A percentile compares a stretch with the other conserved stretches of the same genome.
These are phyloP conservation scores for Ehretia macrophylla DNA, from an alignment of 257 asterid species.

Conservation along the genomic window DNA sequence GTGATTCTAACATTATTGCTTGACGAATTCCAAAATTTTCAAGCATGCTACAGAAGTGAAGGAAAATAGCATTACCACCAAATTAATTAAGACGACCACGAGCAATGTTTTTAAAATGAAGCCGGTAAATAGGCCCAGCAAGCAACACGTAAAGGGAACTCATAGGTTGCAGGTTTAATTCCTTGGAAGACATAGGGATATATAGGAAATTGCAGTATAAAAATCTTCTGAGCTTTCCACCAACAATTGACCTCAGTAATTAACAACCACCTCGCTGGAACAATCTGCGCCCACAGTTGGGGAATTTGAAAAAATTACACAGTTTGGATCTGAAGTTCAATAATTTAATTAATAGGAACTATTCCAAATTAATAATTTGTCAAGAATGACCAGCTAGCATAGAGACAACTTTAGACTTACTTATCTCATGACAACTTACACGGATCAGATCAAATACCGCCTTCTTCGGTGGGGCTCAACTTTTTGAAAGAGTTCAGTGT, in stretches of 20 bases:
- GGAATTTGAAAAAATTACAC: slow-evolving; percentile 54
- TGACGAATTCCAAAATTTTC: too few relatives aligned
- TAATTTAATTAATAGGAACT: slow-evolving; percentile 50
- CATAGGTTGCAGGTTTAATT: too few relatives aligned
- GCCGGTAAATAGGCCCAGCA: too few relatives aligned
- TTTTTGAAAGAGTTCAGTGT: slow-evolving; percentile 58
- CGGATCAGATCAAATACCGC: slow-evolving; percentile 62
- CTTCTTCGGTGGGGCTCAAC: slow-evolving; percentile 42
- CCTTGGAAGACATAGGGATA: too few relatives aligned
- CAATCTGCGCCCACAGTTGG: slow-evolving; percentile 72
- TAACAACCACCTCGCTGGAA: slow-evolving; percentile 58
- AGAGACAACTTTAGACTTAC: slow-evolving; percentile 64
- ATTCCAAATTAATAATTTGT: slow-evolving; percentile 56
- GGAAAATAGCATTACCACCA: too few relatives aligned
- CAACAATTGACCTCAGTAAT: slow-evolving; percentile 61
- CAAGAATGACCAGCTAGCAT: slow-evolving; percentile 54
- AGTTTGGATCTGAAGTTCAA: slow-evolving; percentile 61
- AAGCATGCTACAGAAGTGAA: too few relatives aligned
- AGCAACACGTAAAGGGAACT: too few relatives aligned
- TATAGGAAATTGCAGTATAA: slow-evolving; percentile 42
- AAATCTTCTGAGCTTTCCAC: slow-evolving; percentile 56
- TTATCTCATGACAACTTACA: slow-evolving; percentile 56
- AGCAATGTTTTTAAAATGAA: too few relatives aligned
- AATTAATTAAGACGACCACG: too few relatives aligned
- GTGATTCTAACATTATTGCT: too few relatives aligned